Evolutionary conservation across 140 eudicot genomes (phyloP).

Genomic region (Bidens hawaiensis): DNA sequence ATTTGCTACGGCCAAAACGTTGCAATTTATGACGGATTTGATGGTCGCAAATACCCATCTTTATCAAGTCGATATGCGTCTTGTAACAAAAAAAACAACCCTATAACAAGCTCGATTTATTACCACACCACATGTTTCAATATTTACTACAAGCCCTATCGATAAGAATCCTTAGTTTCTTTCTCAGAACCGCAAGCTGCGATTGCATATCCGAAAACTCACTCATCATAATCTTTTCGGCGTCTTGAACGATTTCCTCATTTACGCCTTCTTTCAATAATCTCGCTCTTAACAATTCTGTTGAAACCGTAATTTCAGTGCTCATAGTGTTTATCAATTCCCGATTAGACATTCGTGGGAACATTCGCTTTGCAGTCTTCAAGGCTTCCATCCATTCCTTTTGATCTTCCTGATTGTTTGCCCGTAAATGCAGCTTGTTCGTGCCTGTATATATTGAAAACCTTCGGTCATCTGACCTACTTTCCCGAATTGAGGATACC

Average conservation of each 20-base stretch:
- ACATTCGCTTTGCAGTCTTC: slow-evolving; percentile 19
- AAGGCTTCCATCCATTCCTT: slow-evolving; percentile 65
- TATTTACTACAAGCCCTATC: slow-evolving; percentile 5
- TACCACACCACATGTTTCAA: neutral
- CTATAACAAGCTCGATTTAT: too few species aligned
- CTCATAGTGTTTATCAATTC: slow-evolving; percentile 21
- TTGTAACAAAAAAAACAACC: too few species aligned
- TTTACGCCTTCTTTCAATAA: slow-evolving; percentile 30
- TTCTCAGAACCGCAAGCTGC: neutral
- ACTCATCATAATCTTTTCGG: slow-evolving; percentile 22
- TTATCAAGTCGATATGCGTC: too few species aligned
- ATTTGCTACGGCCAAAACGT: too few species aligned
- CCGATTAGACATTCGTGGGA: slow-evolving; percentile 25
- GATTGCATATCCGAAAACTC: slow-evolving; percentile 14
- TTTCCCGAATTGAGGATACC: slow-evolving; percentile 63
- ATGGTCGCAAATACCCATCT: too few species aligned
- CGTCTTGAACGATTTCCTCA: slow-evolving; percentile 6
- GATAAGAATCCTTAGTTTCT: slow-evolving; percentile 12
- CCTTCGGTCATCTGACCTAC: slow-evolving; percentile 59
- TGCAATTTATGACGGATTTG: too few species aligned
- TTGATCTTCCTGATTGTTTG: slow-evolving; percentile 50
- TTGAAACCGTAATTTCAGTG: slow-evolving; percentile 14
- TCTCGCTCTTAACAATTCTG: slow-evolving; percentile 16
- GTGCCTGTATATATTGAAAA: slow-evolving; percentile 75
- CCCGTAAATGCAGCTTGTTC: slow-evolving; percentile 53